Evolutionary conservation across 805 yeast genomes (phyloP).

Genomic region (Candida loeiensis): DNA sequence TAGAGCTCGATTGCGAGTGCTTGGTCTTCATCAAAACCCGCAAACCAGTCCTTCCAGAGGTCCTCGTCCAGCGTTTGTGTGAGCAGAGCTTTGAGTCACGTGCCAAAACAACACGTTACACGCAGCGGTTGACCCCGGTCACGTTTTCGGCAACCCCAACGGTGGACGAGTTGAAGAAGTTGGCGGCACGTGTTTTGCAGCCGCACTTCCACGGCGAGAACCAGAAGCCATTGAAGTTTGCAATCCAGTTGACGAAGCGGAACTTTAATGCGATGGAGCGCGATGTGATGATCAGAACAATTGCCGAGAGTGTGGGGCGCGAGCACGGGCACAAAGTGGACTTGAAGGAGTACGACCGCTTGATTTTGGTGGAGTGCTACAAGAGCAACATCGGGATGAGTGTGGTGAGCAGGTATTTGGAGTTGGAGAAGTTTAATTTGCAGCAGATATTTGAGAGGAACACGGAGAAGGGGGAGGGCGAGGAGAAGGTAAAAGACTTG

Average conservation of each 20-base stretch:
- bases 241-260: conserved; percentile 75
- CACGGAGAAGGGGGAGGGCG: conserved; percentile 17
- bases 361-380: conserved; percentile 83
- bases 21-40: conserved; percentile 80
- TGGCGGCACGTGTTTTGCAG: conserved; percentile 57
- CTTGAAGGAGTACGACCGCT: conserved; percentile 70
- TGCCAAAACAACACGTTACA: conserved; percentile 61
- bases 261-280: conserved; percentile 72
- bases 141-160: conserved; percentile 71
- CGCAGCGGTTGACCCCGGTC: conserved; percentile 80
- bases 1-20: conserved; percentile 75
- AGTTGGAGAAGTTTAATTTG: conserved; percentile 67
- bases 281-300: conserved; percentile 65
- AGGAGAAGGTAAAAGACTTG: conserved; percentile 9
- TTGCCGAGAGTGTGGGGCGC: conserved; percentile 70
- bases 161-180: conserved; percentile 58
- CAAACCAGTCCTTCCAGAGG: conserved; percentile 74
- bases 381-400: conserved; percentile 86
- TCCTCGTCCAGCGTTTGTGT: conserved; percentile 63
- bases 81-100: conserved; percentile 50
- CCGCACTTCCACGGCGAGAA: conserved; percentile 60
- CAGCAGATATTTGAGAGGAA: conserved; percentile 69
- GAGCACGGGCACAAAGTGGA: conserved; percentile 75
- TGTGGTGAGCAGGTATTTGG: conserved; percentile 65
- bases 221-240: conserved; percentile 53